Evolutionary conservation across 305 asterid genomes (phyloP).

Genomic region (Rubia balearica): DNA sequence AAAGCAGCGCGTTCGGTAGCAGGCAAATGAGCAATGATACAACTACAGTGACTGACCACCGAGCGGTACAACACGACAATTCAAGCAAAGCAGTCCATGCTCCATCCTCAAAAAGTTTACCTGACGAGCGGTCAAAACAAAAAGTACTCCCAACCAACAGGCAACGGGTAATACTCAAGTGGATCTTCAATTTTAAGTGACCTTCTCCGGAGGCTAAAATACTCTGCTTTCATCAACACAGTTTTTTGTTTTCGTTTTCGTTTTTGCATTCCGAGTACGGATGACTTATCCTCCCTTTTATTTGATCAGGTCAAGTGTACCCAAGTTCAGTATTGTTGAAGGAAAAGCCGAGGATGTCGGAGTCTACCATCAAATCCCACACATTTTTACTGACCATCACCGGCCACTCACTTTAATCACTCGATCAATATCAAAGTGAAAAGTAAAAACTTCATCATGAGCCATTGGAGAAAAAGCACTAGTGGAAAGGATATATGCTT

Average conservation of each 20-base stretch:
- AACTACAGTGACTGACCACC: not conserved
- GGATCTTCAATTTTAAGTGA: not conserved
- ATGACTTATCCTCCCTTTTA: not conserved
- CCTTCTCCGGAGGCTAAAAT: not conserved
- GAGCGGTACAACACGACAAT: not conserved
- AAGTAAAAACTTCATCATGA: not conserved
- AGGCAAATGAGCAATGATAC: not conserved
- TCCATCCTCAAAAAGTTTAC: not conserved
- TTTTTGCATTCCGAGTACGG: not conserved
- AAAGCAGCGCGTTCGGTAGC: not conserved
- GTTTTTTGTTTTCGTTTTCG: not conserved
- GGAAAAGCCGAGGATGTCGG: not conserved
- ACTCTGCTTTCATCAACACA: not conserved
- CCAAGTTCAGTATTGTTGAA: too few species aligned
- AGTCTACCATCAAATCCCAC: not conserved
- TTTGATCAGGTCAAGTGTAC: too few species aligned
- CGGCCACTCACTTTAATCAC: not conserved
- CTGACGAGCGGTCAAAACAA: not conserved
- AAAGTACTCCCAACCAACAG: not conserved
- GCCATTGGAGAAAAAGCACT: not conserved
- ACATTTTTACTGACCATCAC: too few species aligned
- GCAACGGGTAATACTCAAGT: not conserved
- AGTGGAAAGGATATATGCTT: not conserved
- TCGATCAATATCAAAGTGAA: not conserved
- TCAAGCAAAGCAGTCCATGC: not conserved